phyloP scores from a whole-genome alignment of 495 filamentous ascomycete genomes.

The Pseudotulostoma volvatum region DNA sequence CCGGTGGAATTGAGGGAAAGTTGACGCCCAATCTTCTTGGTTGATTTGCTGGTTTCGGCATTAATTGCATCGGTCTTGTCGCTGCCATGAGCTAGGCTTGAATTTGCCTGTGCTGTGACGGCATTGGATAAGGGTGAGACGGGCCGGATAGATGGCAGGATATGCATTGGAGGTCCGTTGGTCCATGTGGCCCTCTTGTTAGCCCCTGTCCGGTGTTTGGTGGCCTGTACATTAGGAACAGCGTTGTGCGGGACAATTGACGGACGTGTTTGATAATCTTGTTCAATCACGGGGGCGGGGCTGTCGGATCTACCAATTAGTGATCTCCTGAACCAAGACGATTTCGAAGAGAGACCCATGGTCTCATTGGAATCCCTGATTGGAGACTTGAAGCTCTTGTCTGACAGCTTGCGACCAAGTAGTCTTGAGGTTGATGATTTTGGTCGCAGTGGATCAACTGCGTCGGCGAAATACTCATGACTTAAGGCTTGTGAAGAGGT shows the following conservation, averaged over 20 bases:
- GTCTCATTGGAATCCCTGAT: conserved; percentile 52
- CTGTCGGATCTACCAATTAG: conserved; percentile 56
- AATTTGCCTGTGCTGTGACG: conserved; percentile 73
- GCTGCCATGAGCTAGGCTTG: conserved; percentile 16
- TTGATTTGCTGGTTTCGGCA: conserved; percentile 37
- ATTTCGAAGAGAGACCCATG: conserved; percentile 58
- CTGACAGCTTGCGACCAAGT: conserved; percentile 75
- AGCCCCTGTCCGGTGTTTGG: conserved; percentile 43
- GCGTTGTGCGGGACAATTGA: conserved; percentile 39
- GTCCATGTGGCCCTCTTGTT: conserved; percentile 79
- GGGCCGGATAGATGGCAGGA: conserved; percentile 87
- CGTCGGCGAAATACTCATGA: conserved; percentile 94
- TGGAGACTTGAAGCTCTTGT: conserved; percentile 41
- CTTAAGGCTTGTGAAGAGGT: conserved; percentile 87
- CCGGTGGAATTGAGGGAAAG: conserved; percentile 87
- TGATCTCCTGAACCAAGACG: conserved; percentile 92
- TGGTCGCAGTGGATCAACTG: conserved; percentile 81
- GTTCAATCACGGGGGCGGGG: conserved; percentile 29
- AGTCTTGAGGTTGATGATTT: conserved; percentile 76
- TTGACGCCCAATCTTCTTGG: conserved; percentile 91
- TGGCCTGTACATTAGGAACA: conserved; percentile 27
- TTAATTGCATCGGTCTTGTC: conserved; percentile 15
- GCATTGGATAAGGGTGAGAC: conserved; percentile 86
- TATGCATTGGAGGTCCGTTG: conserved; percentile 90
- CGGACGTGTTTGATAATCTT: conserved; percentile 20